Conservation (phyloP, 2,329 filamentous ascomycete species). For the Diplodia seriata region DNA sequence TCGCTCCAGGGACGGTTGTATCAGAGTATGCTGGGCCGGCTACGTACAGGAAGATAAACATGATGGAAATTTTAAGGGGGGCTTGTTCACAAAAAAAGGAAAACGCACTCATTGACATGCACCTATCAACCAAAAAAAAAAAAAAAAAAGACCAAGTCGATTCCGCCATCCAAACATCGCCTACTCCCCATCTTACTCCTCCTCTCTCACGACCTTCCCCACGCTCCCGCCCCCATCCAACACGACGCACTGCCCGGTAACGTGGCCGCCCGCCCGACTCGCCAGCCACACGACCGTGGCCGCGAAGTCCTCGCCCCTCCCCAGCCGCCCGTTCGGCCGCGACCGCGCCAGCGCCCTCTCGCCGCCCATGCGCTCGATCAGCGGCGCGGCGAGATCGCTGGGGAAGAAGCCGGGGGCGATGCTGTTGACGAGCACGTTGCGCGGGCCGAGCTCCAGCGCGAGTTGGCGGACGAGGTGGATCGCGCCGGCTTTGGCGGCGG, state of each 20-base stretch:
- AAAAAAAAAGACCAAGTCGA: too few species aligned
- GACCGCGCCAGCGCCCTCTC: constrained; percentile 50
- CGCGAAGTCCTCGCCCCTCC: constrained; percentile 47
- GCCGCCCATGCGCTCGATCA: constrained; percentile 49
- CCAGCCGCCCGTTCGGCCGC: constrained; percentile 45
- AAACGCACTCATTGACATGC: too few species aligned
- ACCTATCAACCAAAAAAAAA: too few species aligned
- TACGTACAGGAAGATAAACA: too few species aligned
- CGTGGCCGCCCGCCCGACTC: not conserved
- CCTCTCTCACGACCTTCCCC: not conserved
- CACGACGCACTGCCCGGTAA: constrained; percentile 11
- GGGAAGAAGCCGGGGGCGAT: constrained; percentile 51
- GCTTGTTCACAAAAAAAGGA: too few species aligned
- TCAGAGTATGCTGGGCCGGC: too few species aligned
- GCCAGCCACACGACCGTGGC: constrained; percentile 47
- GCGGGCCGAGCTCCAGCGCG: constrained; percentile 49
- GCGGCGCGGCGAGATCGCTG: constrained; percentile 46
- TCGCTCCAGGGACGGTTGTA: too few species aligned
- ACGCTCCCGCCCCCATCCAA: constrained; percentile 7
- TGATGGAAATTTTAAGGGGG: too few species aligned
- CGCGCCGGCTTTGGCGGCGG: constrained; percentile 50
- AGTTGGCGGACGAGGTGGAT: constrained; percentile 49
- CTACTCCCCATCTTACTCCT: not conserved
- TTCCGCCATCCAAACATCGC: too few species aligned
- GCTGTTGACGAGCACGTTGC: constrained; percentile 50